Conservation (phyloP, 2,329 filamentous ascomycete species). For the Boeremia exigua region DNA sequence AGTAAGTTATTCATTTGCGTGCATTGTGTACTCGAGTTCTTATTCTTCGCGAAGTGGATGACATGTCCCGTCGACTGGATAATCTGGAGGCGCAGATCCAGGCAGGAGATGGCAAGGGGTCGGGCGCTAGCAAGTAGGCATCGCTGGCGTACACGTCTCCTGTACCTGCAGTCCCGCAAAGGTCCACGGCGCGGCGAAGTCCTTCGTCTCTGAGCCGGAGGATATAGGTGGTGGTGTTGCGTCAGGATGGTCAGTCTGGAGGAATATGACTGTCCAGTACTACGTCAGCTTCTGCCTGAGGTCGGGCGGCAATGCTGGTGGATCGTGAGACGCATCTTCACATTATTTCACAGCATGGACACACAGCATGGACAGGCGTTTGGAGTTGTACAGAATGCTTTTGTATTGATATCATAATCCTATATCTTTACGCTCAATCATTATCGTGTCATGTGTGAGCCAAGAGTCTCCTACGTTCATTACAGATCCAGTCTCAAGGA, state of each 20-base stretch:
- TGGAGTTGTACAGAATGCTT: slow-evolving; percentile 7
- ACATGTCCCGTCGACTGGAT: slow-evolving; percentile 87
- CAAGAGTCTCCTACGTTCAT: background rate
- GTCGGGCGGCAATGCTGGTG: background rate
- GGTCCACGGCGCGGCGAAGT: background rate
- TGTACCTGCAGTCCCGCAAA: background rate
- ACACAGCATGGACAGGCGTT: slow-evolving; percentile 6
- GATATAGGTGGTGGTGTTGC: background rate
- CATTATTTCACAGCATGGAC: slow-evolving; percentile 1
- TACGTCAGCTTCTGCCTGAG: too few relatives aligned
- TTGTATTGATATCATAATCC: slow-evolving; percentile 6
- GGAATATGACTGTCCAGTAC: background rate
- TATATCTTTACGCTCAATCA: slow-evolving; percentile 12
- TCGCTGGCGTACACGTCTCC: background rate
- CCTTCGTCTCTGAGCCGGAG: background rate
- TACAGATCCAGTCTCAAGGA: background rate
- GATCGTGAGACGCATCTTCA: background rate
- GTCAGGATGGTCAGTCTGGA: background rate
- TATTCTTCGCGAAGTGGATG: slow-evolving; percentile 72
- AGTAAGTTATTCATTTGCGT: slow-evolving; percentile 62
- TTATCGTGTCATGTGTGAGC: slow-evolving; percentile 1
- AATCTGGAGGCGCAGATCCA: slow-evolving; percentile 77
- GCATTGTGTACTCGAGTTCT: background rate
- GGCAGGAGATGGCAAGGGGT: slow-evolving; percentile 55
- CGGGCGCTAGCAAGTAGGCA: slow-evolving; percentile 20